phyloP scores from a whole-genome alignment of 768 basidiomycete species.

The Amanita pallidorosea region DNA sequence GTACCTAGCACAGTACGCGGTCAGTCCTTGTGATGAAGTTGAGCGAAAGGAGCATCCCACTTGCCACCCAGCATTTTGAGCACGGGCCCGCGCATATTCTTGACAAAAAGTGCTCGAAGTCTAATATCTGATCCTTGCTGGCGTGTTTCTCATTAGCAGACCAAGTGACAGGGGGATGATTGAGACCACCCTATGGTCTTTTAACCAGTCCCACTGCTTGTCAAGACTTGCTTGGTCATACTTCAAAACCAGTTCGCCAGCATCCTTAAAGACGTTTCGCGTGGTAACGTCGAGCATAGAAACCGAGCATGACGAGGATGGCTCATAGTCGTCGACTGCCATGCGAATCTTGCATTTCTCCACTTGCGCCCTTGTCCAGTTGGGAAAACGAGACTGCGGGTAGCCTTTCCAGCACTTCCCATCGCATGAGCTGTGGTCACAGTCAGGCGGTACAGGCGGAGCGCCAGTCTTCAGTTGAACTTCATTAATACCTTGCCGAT shows the following conservation, averaged over 20 bases:
- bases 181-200: slow-evolving; percentile 21
- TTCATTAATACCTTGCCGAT: slow-evolving; percentile 17
- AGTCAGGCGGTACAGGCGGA: slow-evolving; percentile 25
- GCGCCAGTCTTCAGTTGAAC: slow-evolving; percentile 21
- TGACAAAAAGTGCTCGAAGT: slow-evolving; percentile 40
- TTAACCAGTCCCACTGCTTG: slow-evolving; percentile 26
- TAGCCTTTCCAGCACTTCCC: slow-evolving; percentile 28
- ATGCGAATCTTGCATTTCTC: slow-evolving; percentile 27
- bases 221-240: slow-evolving; percentile 13
- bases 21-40: not conserved
- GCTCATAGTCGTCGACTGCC: slow-evolving; percentile 23
- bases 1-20: slow-evolving; percentile 21
- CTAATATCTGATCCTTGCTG: slow-evolving; percentile 23
- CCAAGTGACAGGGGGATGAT: not conserved
- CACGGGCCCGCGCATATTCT: slow-evolving; percentile 39
- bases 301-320: slow-evolving; percentile 16
- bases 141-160: not conserved
- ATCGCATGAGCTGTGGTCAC: slow-evolving; percentile 24
- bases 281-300: slow-evolving; percentile 30
- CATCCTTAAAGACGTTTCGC: slow-evolving; percentile 22
- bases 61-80: slow-evolving; percentile 51
- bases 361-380: slow-evolving; percentile 41
- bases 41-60: slow-evolving; percentile 17
- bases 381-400: slow-evolving; percentile 40
- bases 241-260: slow-evolving; percentile 14